Base-by-base conservation (phyloP, 192 early-diverging fungal species). In the Rhizoclosmatium globosum region DNA sequence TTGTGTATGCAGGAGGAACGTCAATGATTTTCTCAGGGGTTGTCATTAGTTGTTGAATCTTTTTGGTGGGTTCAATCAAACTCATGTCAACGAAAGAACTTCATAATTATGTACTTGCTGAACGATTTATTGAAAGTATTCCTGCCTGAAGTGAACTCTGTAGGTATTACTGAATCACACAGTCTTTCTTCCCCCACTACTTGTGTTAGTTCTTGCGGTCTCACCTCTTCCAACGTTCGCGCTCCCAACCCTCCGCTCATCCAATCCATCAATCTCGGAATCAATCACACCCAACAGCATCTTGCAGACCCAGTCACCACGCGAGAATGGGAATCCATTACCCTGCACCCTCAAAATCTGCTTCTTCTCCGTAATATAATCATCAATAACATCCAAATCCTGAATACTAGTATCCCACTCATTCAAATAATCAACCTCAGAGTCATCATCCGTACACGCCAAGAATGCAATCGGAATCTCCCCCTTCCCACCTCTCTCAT, bases 191-290 rank as follows among this genome's bases (percentile, higher is more conserved):
- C 50, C 50, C 6, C 9, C 6, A 53, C 50, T 1, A 17, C 50
- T 53, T 17, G 9, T 1, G 17, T 53, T 53, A 53, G 9, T 53
- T 53, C 17, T 53, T 53, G 50, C 6, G 50, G 9, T 53, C 68
- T 15, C 2, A 31, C 43, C 17, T 13, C 50, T 53, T 31, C 31
- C 31, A 31, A 31, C 0, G 31, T 31, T 31, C 31, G 31, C 69
- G 17, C 50, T 53, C 7, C 13, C 62, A 42, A 64, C 23, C 23
- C 11, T 64, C 62, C 62, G 62, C 7, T 76, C 74, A 23, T 76
- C 74, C 64, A 76, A 69, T 2, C 31, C 74, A 72, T 76, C 74
- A 44, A 76, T 65, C 45, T 76, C 74, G 0, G 74, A 0, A 44
- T 76, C 74, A 67, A 76, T 69, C 2, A 23, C 42, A 45, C 67